A percentile compares a stretch with the other conserved stretches of the same genome.
phyloP scores from a whole-genome alignment of 2,329 filamentous ascomycete genomes.

The Paracorniculantispora psalliotae region DNA sequence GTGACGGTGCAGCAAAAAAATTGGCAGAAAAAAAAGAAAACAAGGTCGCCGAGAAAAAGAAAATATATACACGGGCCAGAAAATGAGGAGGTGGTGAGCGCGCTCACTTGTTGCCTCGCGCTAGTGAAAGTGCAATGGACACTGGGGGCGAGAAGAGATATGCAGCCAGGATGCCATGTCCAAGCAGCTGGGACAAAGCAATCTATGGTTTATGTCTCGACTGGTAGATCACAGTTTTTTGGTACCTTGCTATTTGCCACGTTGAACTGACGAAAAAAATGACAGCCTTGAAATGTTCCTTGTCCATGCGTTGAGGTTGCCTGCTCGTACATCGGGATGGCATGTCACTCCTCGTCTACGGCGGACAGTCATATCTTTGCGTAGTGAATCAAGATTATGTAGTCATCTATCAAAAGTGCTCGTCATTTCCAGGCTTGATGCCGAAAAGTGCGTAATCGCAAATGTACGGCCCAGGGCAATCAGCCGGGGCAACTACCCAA shows the following conservation, averaged over 20 bases:
- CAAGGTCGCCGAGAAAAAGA: neutral
- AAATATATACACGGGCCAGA: too few relatives aligned
- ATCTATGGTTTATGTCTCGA: neutral
- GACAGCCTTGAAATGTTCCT: neutral
- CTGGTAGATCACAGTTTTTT: neutral
- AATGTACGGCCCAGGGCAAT: neutral
- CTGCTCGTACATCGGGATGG: neutral
- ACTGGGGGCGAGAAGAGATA: neutral
- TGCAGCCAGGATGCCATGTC: neutral
- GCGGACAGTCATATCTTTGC: neutral
- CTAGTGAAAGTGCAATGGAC: neutral
- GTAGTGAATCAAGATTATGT: neutral
- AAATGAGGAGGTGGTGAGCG: neutral
- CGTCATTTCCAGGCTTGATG: too few relatives aligned
- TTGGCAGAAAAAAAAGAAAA: neutral
- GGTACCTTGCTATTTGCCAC: neutral
- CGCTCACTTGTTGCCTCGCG: constrained; percentile 2
- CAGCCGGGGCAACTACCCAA: neutral
- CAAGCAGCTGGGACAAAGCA: neutral
- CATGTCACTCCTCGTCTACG: neutral
- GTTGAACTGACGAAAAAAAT: constrained; percentile 3
- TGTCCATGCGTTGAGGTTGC: neutral
- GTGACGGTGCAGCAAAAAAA: neutral
- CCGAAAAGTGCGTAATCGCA: too few relatives aligned
- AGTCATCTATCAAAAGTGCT: neutral